Evolutionary conservation across 2,329 filamentous ascomycete genomes (phyloP).

Genomic region (Dactylellina sp.): DNA sequence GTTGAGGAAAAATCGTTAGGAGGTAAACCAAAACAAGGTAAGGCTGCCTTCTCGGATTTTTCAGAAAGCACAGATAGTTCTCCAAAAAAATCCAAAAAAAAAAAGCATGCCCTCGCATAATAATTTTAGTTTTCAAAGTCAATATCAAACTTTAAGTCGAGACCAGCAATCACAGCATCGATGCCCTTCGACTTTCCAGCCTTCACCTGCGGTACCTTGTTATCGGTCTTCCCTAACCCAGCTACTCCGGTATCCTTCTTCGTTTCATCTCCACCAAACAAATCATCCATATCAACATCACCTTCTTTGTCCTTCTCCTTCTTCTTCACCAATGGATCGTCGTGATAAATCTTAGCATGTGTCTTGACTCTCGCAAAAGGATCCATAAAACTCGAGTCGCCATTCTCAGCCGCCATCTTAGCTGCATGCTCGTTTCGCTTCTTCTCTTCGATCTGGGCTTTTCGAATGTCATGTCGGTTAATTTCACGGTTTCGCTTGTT

Average conservation of each 20-base stretch:
- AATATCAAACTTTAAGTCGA: conserved; percentile 53
- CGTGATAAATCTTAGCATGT: conserved; percentile 75
- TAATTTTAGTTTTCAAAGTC: conserved; percentile 47
- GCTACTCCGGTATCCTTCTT: conserved; percentile 63
- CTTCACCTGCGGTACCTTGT: conserved; percentile 65
- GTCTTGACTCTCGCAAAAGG: conserved; percentile 74
- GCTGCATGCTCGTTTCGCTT: conserved; percentile 73
- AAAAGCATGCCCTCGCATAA: too few species aligned
- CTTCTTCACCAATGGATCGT: conserved; percentile 61
- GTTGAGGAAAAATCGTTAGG: neutral
- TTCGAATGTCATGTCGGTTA: conserved; percentile 90
- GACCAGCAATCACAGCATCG: conserved; percentile 68
- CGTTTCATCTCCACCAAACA: conserved; percentile 65
- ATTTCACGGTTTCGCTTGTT: conserved; percentile 85
- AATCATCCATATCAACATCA: conserved; percentile 65
- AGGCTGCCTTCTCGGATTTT: too few species aligned
- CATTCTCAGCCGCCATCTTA: conserved; percentile 72
- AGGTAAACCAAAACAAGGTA: too few species aligned
- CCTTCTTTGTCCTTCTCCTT: conserved; percentile 61
- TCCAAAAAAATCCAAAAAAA: too few species aligned
- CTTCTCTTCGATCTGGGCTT: conserved; percentile 86
- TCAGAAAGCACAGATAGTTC: too few species aligned
- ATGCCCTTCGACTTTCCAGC: conserved; percentile 67
- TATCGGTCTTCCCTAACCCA: conserved; percentile 67
- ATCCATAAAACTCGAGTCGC: conserved; percentile 68